Evolutionary conservation across 257 asterid species (phyloP), one percentile per base, ranked within the genome.

Genomic region (Plantago major): DNA sequence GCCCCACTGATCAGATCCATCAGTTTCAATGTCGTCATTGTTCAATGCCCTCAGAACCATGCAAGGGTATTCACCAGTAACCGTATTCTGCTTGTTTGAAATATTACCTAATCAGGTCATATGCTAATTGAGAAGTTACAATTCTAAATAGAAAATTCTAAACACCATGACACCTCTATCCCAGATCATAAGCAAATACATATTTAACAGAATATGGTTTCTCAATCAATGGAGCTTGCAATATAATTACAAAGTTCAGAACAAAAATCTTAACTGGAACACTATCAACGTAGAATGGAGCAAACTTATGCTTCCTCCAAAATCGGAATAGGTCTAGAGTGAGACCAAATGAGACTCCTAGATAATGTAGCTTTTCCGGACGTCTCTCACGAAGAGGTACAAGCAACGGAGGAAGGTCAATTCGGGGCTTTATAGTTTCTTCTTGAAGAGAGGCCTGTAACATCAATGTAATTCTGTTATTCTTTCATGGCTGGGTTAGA

Each of bases 281-380:
- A 42, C 70, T 73, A 73, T 88, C 80, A 59, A 89, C 81, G 75
- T 81, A 93, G 81, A 93, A 93, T 15, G 99, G 99, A 74, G 83
- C 91, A 74, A 89, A 93, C 66, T 85, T 83, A 69, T 78, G 96
- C 59, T 74, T 93, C 82, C 88, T 87, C 99, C 99, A 93, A 63
- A 93, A 93, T 53, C 95, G 83, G 69, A 87, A 84, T 70, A 93
- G 99, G 66, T 89, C 94, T 61, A 77, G 77, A 55, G 94, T 89
- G 52, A 89, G 97, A 58, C 95, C 97, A 70, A 89, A 93, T 7
- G 99, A 93, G 57, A 89, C 99, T 17, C 99, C 95, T 37, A 89
- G 72, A 63, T 93, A 93, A 58, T 93, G 96, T 67, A 89, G 95
- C 74, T 81, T 89, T 73, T 92, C 99, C 19, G 99, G 91, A 57